A percentile compares a stretch with the other conserved stretches of the same genome.
Evolutionary conservation across 2,329 filamentous ascomycete genomes (phyloP).

Genomic region (Tolypocladium nubicola): DNA sequence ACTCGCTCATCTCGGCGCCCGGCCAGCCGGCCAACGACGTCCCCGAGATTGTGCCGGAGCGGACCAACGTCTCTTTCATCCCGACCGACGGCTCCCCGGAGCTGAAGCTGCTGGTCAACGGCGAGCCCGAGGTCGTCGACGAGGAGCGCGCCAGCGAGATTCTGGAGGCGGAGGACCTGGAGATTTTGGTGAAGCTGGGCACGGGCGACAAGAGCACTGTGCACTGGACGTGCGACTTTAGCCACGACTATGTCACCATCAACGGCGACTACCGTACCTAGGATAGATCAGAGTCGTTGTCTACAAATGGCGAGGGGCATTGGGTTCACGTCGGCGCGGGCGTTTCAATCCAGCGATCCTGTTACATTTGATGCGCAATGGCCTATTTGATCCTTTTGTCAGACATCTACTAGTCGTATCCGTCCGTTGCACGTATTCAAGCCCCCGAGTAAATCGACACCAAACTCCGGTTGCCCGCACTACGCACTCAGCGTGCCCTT

Average conservation of each 20-base stretch:
- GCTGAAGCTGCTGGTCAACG: conserved; percentile 65
- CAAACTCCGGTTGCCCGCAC: background rate
- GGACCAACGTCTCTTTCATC: conserved; percentile 69
- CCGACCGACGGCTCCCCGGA: conserved; percentile 68
- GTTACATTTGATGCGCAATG: background rate
- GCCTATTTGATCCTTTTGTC: background rate
- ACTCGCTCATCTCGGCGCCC: conserved; percentile 53
- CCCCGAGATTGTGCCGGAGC: conserved; percentile 53
- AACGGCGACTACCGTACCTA: conserved; percentile 59
- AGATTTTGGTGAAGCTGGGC: conserved; percentile 66
- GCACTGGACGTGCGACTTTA: conserved; percentile 83
- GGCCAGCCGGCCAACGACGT: conserved; percentile 48
- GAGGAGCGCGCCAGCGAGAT: conserved; percentile 70
- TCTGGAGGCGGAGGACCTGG: conserved; percentile 64
- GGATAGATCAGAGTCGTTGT: background rate
- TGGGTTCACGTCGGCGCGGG: background rate
- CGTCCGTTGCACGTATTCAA: background rate
- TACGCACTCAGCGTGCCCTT: conserved; percentile 75
- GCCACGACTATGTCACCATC: conserved; percentile 66
- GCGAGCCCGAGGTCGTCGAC: conserved; percentile 71
- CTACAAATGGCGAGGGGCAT: background rate
- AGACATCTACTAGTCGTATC: background rate
- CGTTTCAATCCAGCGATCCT: background rate
- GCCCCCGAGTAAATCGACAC: background rate
- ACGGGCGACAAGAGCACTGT: conserved; percentile 58